Percentiles rank a stretch among this genome's conserved stretches.
Conservation (phyloP, 2,329 filamentous ascomycete genomes). For the Paraphoma sp. region DNA sequence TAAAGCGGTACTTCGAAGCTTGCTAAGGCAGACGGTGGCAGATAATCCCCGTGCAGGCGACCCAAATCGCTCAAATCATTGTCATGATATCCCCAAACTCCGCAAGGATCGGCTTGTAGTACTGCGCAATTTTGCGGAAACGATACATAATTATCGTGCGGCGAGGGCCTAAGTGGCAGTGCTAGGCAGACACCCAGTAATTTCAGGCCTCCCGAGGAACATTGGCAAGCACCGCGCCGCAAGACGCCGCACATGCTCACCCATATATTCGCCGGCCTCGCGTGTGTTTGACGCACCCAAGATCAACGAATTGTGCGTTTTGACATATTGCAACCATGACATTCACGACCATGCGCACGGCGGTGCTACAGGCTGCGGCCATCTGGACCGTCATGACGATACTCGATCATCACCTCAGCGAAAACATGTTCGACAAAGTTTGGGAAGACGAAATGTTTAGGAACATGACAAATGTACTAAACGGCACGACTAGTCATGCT, state of each 20-base stretch:
- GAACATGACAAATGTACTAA: conserved; percentile 1
- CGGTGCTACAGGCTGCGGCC: conserved; percentile 17
- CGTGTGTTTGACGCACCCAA: not conserved
- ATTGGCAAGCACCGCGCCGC: not conserved
- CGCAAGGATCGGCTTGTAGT: too few species aligned
- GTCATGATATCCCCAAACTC: too few species aligned
- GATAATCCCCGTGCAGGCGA: too few species aligned
- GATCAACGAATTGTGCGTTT: not conserved
- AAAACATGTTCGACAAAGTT: conserved; percentile 9
- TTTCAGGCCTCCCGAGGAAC: not conserved
- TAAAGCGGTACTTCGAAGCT: too few species aligned
- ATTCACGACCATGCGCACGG: conserved; percentile 15
- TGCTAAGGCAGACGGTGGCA: too few species aligned
- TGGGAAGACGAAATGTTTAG: conserved; percentile 5
- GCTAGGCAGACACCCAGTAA: not conserved
- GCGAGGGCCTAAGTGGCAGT: not conserved
- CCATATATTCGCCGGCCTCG: not conserved
- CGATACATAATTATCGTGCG: too few species aligned
- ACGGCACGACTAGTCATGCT: not conserved
- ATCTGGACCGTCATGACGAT: conserved; percentile 8
- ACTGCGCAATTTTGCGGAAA: too few species aligned
- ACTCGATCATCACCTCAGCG: conserved; percentile 6
- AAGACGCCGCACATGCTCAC: not conserved
- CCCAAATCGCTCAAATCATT: too few species aligned
- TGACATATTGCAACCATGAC: conserved; percentile 2